phyloP scores from a whole-genome alignment of 768 basidiomycete genomes.

The Lyophyllum shimeji region DNA sequence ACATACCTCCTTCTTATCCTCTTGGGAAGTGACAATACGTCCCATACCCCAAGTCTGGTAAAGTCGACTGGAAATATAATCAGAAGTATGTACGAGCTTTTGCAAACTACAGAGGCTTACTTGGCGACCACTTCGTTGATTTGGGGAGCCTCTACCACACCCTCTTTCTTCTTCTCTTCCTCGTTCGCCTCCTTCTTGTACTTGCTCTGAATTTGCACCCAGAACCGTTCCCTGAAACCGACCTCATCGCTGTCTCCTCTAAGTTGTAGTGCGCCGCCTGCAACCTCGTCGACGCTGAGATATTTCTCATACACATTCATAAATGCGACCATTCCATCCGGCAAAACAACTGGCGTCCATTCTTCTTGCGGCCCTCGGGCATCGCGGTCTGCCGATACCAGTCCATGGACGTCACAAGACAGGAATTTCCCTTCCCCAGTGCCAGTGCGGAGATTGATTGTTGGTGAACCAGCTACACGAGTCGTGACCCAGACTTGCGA shows the following conservation, averaged over 20 bases:
- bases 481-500: constrained; percentile 92
- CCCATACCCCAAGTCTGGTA: constrained; percentile 89
- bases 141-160: constrained; percentile 43
- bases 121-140: constrained; percentile 77
- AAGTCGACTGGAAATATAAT: constrained; percentile 45
- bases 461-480: constrained; percentile 78
- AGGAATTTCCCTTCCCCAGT: constrained; percentile 90
- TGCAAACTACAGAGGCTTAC: constrained; percentile 40
- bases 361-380: constrained; percentile 93
- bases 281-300: constrained; percentile 81
- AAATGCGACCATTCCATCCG: constrained; percentile 86
- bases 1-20: constrained; percentile 73
- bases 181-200: constrained; percentile 83
- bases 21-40: constrained; percentile 62
- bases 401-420: constrained; percentile 82
- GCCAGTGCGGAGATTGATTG: constrained; percentile 84
- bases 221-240: constrained; percentile 84
- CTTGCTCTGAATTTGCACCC: constrained; percentile 87
- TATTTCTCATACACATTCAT: constrained; percentile 90
- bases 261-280: constrained; percentile 75
- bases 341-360: constrained; percentile 82
- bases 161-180: constrained; percentile 73
- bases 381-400: constrained; percentile 82
- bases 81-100: constrained; percentile 3
- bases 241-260: constrained; percentile 85